phyloP scores from a whole-genome alignment of 441 rosid genomes.

The Pelargonium australe region DNA sequence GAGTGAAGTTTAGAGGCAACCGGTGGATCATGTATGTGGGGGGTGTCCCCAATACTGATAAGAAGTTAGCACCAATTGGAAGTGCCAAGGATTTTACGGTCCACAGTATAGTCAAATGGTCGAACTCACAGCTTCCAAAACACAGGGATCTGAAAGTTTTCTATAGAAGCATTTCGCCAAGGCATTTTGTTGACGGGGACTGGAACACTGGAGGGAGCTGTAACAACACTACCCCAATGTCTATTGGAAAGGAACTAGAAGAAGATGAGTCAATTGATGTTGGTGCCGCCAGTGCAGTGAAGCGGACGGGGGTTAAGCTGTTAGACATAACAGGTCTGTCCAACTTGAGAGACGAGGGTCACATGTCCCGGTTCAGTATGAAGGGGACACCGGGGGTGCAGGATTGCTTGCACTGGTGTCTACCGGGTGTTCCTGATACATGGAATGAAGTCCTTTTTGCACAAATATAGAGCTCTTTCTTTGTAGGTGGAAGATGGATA shows the following conservation, averaged over 20 bases:
- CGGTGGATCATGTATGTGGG: constrained; percentile 78
- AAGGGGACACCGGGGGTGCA: constrained; percentile 56
- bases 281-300: constrained; percentile 55
- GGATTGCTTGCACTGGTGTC: constrained; percentile 94
- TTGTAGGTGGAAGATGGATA: no score
- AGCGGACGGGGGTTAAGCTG: constrained; percentile 67
- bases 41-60: constrained; percentile 54
- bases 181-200: constrained; percentile 85
- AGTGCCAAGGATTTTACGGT: constrained; percentile 74
- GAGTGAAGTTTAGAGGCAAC: constrained; percentile 70
- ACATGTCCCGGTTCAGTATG: constrained; percentile 69
- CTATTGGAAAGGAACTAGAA: constrained; percentile 65
- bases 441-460: constrained; percentile 90
- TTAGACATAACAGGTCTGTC: constrained; percentile 75
- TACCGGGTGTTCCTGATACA: constrained; percentile 90
- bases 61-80: constrained; percentile 57
- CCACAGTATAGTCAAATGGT: constrained; percentile 76
- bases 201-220: constrained; percentile 99
- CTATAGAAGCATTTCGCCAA: constrained; percentile 78
- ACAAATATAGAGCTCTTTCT: constrained; percentile 26
- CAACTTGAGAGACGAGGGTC: constrained; percentile 83
- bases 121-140: constrained; percentile 55
- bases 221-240: constrained; percentile 70
- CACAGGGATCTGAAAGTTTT: constrained; percentile 63
- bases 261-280: constrained; percentile 67